Conservation (phyloP, 1,284 basidiomycete genomes). For the Kwoniella shivajii region DNA sequence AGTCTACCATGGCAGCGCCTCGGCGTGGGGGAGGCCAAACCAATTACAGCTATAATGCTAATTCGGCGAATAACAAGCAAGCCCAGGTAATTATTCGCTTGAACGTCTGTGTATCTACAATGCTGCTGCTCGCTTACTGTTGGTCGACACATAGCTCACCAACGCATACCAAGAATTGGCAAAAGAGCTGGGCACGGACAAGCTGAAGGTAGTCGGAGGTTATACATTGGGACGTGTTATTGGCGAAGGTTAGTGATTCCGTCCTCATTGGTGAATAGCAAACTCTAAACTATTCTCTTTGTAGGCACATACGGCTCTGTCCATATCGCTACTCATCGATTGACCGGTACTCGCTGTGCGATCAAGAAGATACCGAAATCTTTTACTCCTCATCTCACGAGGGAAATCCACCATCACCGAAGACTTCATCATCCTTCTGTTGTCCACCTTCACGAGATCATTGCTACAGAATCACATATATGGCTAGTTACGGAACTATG, state of each 20-base stretch:
- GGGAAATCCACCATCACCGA: slow-evolving; percentile 98
- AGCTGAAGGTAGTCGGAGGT: slow-evolving; percentile 88
- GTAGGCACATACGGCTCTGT: slow-evolving; percentile 90
- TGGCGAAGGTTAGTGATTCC: slow-evolving; percentile 75
- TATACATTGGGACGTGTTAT: slow-evolving; percentile 95
- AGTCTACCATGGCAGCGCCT: slow-evolving; percentile 14
- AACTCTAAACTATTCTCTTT: background rate
- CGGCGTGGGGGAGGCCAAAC: slow-evolving; percentile 22
- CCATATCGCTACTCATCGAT: slow-evolving; percentile 85
- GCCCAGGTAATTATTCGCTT: slow-evolving; percentile 34
- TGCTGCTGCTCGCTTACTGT: background rate
- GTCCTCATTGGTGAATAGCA: background rate
- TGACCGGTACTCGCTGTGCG: slow-evolving; percentile 85
- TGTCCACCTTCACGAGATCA: slow-evolving; percentile 94
- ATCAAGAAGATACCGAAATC: slow-evolving; percentile 98
- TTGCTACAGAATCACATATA: slow-evolving; percentile 90
- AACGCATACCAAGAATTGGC: slow-evolving; percentile 96
- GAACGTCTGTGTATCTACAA: background rate
- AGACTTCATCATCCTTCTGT: slow-evolving; percentile 93
- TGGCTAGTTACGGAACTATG: slow-evolving; percentile 98
- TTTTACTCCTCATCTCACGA: slow-evolving; percentile 82
- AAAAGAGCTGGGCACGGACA: slow-evolving; percentile 85
- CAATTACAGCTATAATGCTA: slow-evolving; percentile 22
- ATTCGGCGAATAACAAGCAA: slow-evolving; percentile 36
- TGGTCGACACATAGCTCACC: slow-evolving; percentile 69